Evolutionary conservation across 2,329 filamentous ascomycete genomes (phyloP), one percentile per base, ranked within the genome.

Genomic region (Fusarium abutilonis): DNA sequence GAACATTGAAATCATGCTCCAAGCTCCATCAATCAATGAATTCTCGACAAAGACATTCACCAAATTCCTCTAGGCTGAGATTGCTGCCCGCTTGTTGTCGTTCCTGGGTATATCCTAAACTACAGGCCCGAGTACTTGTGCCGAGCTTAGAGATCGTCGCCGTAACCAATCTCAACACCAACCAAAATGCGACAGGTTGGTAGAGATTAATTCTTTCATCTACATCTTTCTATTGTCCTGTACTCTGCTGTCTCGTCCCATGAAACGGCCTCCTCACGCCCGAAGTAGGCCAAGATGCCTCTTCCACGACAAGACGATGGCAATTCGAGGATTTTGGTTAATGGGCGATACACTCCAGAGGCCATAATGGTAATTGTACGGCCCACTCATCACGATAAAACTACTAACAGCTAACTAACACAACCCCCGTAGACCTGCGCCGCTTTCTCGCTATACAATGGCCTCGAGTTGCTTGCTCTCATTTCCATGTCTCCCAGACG

Each of bases 361-460:
- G 44, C 61, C 10, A 61, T 58, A n/a, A 53, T 64, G 49, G 61
- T 64, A 17, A 65, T 64, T 62, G 61, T 64, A 52, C 46, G 52
- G 34, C 35, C 48, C 15, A 36, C 29, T 9, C 9, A 10, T 13
- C 29, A 2, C 15, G 13, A 29, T 28, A 21, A 19, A 39, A 10
- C 19, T 28, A 23, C 3, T 15, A 52, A n/a, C 41, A 43, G 29
- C 32, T 21, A 19, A 19, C 42, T 38, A 39, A 61, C 50, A 28
- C n/a, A 6, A 9, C 23, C 14, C 13, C 11, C 23, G 14, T n/a
- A 64, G 61, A 53, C 53, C 9, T 64, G 46, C 32, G 53, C 61
- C 13, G 41, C 61, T 10, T 35, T 64, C 13, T 64, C 61, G 15
- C 44, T 64, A 14, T 64, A 64, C 46, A 64, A 64, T 50, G 47